Evolutionary conservation across 2,329 filamentous ascomycete genomes (phyloP), one percentile per base, ranked within the genome.

Genomic region (Colletotrichum karsti): DNA sequence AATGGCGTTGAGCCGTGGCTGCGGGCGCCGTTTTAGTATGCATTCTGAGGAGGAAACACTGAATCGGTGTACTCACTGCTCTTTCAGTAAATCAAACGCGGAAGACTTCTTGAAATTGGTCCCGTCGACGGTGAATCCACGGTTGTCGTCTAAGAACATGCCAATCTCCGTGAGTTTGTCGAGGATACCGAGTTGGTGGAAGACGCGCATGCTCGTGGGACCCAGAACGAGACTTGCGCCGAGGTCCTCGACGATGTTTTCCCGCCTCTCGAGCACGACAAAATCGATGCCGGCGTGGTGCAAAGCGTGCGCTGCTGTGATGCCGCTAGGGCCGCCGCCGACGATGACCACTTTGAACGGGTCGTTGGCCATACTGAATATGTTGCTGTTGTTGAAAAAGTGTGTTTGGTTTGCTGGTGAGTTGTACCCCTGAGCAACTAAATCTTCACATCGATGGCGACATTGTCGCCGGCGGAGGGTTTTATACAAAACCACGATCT

Each of bases 281-380:
- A 76, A 80, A 59, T 79, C 76, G 57, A 80, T 78, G 4, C 75
- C 76, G 2, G 78, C 78, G 1, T 69, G 69, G 33, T 62, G n/a
- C 3, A 80, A 73, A 33, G 73, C 71, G 48, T 78, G 76, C 1
- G 77, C 77, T 5, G 76, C 71, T 6, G 71, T 71, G 3, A 79
- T 55, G 1, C 77, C 77, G 6, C 70, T 69, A 8, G 75, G 74
- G 15, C 77, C 77, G 18, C 73, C 74, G 44, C 77, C 77, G 26
- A 79, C 59, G 37, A 79, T 72, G 54, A 79, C 74, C 10, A 74
- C 74, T 41, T 69, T 74, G 71, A 76, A 75, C 4, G 64, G 60
- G 2, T 57, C 22, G 30, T 20, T 53, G 42, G 77, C 72, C 79
- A 80, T 80, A 60, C 37, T 70, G 18, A 46, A 22, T 1, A 30